Base-by-base conservation (phyloP, 192 early-diverging fungal genomes). In the Umbelopsis isabellina region DNA sequence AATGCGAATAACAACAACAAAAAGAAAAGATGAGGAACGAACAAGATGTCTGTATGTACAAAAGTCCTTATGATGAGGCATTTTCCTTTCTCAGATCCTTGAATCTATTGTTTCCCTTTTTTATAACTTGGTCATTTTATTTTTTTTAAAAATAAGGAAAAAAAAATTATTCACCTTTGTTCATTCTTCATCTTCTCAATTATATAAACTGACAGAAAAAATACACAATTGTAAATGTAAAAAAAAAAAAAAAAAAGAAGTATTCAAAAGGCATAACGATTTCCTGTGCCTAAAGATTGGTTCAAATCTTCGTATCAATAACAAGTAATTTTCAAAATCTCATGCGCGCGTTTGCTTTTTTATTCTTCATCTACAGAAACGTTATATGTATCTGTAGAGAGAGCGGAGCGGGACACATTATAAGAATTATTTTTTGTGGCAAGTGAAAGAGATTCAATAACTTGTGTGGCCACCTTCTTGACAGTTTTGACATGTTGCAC, bases 51-150 rank as follows among this genome's bases (percentile, higher is more conserved):
- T 25, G 55, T 61, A 61, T 61, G 55, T 61, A 61, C 55, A 61
- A 61, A 61, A 61, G 55, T 35, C 55, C 55, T 61, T 61, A 41
- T 41, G 55, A 33, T 27, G 55, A 61, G 55, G 55, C 55, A 61
- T 61, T 61, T 35, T 61, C 55, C n/a, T 61, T 61, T 35, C 30
- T 1, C 55, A 25, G 27, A 61, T 25, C 33, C 55, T 61, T 30
- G 55, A 61, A 61, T 61, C 18, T 35, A 25, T 16, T 61, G 33
- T 61, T 61, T 61, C 55, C 18, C 33, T 61, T 61, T 25, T 52
- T 52, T 23, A 25, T 52, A 25, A 25, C 25, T 61, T 35, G 16
- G 55, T 35, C 25, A 30, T 61, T 30, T 61, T 16, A 35, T 18
- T 16, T 27, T 61, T 27, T 16, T 25, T 25, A 61, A 61, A 61